Evolutionary conservation across 371 early-diverging fungal genomes (phyloP).

Genomic region (Mucor velutinosus): DNA sequence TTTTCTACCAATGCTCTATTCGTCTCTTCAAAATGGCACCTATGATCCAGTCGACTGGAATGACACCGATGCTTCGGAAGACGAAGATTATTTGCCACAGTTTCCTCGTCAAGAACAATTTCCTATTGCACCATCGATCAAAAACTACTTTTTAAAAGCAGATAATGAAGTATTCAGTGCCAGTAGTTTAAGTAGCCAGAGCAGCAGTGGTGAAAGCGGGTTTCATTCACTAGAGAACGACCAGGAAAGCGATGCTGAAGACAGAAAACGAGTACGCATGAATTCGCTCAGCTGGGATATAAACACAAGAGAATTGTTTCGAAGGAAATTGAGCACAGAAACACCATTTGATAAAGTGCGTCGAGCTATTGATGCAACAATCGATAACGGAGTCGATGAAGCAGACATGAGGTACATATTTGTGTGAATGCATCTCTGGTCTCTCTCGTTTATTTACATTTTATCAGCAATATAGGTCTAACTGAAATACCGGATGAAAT

Average conservation of each 20-base stretch:
- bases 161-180: background rate
- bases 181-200: slow-evolving; percentile 5
- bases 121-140: slow-evolving; percentile 10
- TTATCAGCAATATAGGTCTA: slow-evolving; percentile 45
- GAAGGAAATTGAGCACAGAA: slow-evolving; percentile 11
- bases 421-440: background rate
- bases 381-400: slow-evolving; percentile 56
- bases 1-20: background rate
- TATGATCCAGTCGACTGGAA: slow-evolving; percentile 33
- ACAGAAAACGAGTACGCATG: slow-evolving; percentile 16
- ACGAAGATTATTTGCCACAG: slow-evolving; percentile 47
- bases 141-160: slow-evolving; percentile 6
- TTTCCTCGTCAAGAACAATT: slow-evolving; percentile 13
- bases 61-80: slow-evolving; percentile 47
- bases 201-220: background rate
- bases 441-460: background rate
- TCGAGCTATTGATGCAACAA: slow-evolving; percentile 49
- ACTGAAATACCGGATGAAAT: slow-evolving; percentile 57
- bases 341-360: slow-evolving; percentile 40
- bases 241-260: background rate
- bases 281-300: slow-evolving; percentile 28
- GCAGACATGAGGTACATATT: slow-evolving; percentile 56
- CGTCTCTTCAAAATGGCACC: background rate
- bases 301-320: slow-evolving; percentile 16
- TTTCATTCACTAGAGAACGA: background rate